These are phyloP conservation scores for Penicillium psychrofluorescens DNA, from an alignment of 495 filamentous ascomycete genomes.

Conservation along the genomic window DNA sequence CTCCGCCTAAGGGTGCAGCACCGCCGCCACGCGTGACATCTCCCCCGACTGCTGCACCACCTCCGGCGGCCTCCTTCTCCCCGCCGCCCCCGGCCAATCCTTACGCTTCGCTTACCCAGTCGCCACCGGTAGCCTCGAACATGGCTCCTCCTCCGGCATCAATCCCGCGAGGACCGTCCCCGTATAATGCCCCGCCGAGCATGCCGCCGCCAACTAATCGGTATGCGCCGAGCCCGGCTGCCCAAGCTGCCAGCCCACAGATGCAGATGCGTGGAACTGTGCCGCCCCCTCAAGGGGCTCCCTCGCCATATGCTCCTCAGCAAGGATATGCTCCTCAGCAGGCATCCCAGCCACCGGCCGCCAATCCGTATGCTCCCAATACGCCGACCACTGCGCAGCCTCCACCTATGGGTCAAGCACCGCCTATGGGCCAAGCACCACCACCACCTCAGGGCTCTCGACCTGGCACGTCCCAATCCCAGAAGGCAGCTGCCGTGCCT, in stretches of 20 bases:
- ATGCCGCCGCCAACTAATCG: slow-evolving; percentile 69
- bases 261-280: slow-evolving; percentile 32
- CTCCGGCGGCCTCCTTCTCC: slow-evolving; percentile 30
- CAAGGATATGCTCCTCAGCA: slow-evolving; percentile 29
- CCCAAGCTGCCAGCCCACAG: slow-evolving; percentile 40
- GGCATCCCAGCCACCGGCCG: slow-evolving; percentile 27
- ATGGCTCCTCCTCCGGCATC: slow-evolving; percentile 43
- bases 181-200: slow-evolving; percentile 78
- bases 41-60: slow-evolving; percentile 32
- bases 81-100: slow-evolving; percentile 59
- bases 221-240: slow-evolving; percentile 75
- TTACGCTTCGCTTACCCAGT: slow-evolving; percentile 54
- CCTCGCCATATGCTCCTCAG: slow-evolving; percentile 56
- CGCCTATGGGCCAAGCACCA: slow-evolving; percentile 15
- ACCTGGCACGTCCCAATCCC: slow-evolving; percentile 45
- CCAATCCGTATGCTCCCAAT: slow-evolving; percentile 41
- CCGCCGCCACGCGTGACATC: slow-evolving; percentile 50
- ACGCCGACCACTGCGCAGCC: slow-evolving; percentile 31
- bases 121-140: slow-evolving; percentile 22
- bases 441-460: slow-evolving; percentile 29
- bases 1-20: slow-evolving; percentile 41
- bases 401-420: slow-evolving; percentile 34
- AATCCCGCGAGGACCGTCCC: slow-evolving; percentile 71
- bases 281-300: slow-evolving; percentile 43
- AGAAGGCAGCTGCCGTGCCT: slow-evolving; percentile 37